Conservation (phyloP, 2,329 filamentous ascomycete genomes). For the Cladosporium sp. region DNA sequence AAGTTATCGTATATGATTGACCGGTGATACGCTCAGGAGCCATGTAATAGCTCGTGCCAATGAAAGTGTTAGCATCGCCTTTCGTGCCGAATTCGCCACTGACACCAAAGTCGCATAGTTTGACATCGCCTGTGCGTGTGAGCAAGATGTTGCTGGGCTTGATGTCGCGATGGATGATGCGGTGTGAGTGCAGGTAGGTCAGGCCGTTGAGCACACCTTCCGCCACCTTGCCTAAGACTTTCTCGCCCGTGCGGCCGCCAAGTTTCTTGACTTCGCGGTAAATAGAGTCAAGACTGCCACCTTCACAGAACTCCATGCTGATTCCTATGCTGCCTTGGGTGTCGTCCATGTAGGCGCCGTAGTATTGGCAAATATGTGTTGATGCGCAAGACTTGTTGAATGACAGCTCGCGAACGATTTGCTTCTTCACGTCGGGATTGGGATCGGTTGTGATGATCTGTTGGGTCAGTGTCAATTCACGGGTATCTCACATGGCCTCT, state of each 20-base stretch:
- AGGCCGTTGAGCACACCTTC: conserved; percentile 91
- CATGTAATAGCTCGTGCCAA: conserved; percentile 99
- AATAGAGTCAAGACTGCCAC: conserved; percentile 90
- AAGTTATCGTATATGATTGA: conserved; percentile 96
- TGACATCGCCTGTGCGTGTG: conserved; percentile 87
- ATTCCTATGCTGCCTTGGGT: conserved; percentile 97
- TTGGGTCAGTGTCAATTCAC: neutral
- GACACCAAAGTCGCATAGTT: conserved; percentile 97
- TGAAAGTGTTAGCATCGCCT: conserved; percentile 97
- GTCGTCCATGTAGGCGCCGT: conserved; percentile 93
- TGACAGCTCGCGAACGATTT: conserved; percentile 90
- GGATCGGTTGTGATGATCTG: conserved; percentile 98
- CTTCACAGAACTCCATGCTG: conserved; percentile 98
- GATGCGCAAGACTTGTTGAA: conserved; percentile 98
- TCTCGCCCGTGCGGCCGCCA: conserved; percentile 90
- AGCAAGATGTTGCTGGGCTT: conserved; percentile 97
- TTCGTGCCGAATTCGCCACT: conserved; percentile 98
- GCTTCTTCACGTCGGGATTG: conserved; percentile 96
- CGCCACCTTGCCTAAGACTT: conserved; percentile 92
- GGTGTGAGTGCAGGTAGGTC: conserved; percentile 90
- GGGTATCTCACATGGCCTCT: neutral
- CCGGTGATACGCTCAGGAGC: conserved; percentile 96
- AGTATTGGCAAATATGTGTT: conserved; percentile 94
- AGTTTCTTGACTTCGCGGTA: conserved; percentile 97
- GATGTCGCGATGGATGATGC: conserved; percentile 98